These are phyloP conservation scores for Eremochloa ophiuroides DNA, from an alignment of 176 grass and related monocot genomes.

Conservation along the genomic window DNA sequence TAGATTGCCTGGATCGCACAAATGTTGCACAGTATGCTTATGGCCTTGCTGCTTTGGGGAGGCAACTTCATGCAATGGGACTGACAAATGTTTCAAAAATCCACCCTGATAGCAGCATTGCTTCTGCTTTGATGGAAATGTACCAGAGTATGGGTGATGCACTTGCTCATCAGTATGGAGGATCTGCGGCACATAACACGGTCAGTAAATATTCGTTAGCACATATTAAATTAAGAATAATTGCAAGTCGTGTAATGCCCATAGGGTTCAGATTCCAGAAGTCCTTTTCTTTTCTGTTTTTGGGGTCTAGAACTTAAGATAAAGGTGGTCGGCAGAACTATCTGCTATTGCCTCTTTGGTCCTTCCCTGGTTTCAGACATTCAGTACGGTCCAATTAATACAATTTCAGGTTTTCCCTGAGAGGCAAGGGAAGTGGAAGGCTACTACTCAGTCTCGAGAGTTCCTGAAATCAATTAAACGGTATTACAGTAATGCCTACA, in stretches of 20 bases:
- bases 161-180: constrained; percentile 95
- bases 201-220: constrained; percentile 33
- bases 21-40: constrained; percentile 99
- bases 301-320: neutral
- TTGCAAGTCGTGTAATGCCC: neutral
- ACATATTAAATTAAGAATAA: neutral
- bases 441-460: constrained; percentile 94
- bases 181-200: constrained; percentile 93
- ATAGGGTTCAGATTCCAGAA: neutral
- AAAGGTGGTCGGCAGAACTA: neutral
- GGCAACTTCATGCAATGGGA: constrained; percentile 88
- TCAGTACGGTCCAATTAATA: constrained; percentile 1
- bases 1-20: constrained; percentile 93
- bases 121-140: constrained; percentile 93
- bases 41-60: constrained; percentile 81
- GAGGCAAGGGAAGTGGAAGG: constrained; percentile 98
- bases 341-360: neutral
- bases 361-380: neutral
- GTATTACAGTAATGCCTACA: constrained; percentile 97
- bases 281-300: neutral
- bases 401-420: constrained; percentile 83
- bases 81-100: constrained; percentile 77
- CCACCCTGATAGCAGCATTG: constrained; percentile 79
- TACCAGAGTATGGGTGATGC: constrained; percentile 98
- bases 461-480: constrained; percentile 93